phyloP scores from a whole-genome alignment of 2,329 filamentous ascomycete genomes.

The Hymenoscyphus fraxineus region DNA sequence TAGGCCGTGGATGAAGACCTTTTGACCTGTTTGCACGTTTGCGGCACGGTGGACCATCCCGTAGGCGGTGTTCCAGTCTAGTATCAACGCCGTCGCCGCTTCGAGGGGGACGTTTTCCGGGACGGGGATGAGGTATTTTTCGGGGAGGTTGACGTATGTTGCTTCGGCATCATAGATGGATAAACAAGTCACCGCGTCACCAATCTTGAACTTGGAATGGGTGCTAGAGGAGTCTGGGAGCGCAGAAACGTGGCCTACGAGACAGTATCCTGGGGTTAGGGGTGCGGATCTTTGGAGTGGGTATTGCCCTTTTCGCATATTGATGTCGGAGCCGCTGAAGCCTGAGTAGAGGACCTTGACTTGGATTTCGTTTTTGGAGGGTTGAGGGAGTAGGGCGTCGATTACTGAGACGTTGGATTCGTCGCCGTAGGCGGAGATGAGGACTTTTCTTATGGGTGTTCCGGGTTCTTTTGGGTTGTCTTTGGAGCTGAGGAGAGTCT shows the following conservation, averaged over 20 bases:
- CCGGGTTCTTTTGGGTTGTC: background rate
- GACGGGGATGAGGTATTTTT: slow-evolving; percentile 13
- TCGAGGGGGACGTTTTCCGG: slow-evolving; percentile 4
- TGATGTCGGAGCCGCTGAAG: slow-evolving; percentile 13
- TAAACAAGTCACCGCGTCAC: slow-evolving; percentile 8
- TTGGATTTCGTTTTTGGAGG: slow-evolving; percentile 9
- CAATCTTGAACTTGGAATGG: slow-evolving; percentile 8
- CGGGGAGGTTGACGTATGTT: slow-evolving; percentile 5
- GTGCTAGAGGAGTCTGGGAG: background rate
- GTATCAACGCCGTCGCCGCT: slow-evolving; percentile 6
- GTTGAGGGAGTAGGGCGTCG: background rate
- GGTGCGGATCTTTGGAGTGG: slow-evolving; percentile 9
- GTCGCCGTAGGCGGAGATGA: slow-evolving; percentile 9
- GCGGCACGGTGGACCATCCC: slow-evolving; percentile 9
- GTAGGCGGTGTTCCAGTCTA: slow-evolving; percentile 13
- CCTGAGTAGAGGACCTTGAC: slow-evolving; percentile 11
- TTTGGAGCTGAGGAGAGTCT: too few species aligned
- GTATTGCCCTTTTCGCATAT: slow-evolving; percentile 12
- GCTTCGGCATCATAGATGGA: slow-evolving; percentile 12
- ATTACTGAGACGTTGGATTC: slow-evolving; percentile 9
- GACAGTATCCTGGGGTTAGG: slow-evolving; percentile 9
- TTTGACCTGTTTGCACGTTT: background rate
- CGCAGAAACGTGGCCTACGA: slow-evolving; percentile 5
- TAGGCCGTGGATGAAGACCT: slow-evolving; percentile 14
- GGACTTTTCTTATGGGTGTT: slow-evolving; percentile 10